phyloP scores from a whole-genome alignment of 768 basidiomycete species.

The Trametes punicea region DNA sequence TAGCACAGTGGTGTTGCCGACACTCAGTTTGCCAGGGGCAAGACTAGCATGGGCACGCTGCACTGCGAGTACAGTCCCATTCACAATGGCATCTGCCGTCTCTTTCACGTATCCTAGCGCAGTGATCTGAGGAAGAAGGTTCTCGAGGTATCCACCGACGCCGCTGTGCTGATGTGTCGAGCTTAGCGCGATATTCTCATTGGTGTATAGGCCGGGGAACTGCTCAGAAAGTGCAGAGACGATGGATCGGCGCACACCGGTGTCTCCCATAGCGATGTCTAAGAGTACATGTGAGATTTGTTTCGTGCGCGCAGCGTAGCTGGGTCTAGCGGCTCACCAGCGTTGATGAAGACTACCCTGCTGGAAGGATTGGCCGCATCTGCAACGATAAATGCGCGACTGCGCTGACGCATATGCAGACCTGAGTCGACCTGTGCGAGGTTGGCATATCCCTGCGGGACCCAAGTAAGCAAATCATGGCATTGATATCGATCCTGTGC shows the following conservation, averaged over 20 bases:
- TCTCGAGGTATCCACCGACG: constrained; percentile 76
- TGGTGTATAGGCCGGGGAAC: constrained; percentile 62
- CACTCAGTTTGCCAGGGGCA: constrained; percentile 51
- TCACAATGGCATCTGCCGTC: constrained; percentile 68
- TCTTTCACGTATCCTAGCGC: constrained; percentile 70
- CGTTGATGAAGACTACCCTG: constrained; percentile 71
- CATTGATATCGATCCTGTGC: background rate
- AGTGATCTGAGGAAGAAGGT: constrained; percentile 74
- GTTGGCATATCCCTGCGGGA: constrained; percentile 60
- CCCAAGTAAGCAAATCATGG: background rate
- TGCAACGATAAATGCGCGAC: constrained; percentile 73
- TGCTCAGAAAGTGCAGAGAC: constrained; percentile 51
- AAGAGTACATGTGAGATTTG: background rate
- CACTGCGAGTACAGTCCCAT: constrained; percentile 67
- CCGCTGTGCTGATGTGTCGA: constrained; percentile 76
- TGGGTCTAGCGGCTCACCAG: constrained; percentile 41
- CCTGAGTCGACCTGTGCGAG: constrained; percentile 67
- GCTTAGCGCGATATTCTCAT: constrained; percentile 72
- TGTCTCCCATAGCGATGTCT: constrained; percentile 85
- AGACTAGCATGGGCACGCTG: constrained; percentile 63
- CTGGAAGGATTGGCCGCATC: constrained; percentile 53
- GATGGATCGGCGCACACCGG: constrained; percentile 68
- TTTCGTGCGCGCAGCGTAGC: background rate
- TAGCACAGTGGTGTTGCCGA: constrained; percentile 68
- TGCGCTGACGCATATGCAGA: constrained; percentile 75